Base-by-base conservation (phyloP, 2,329 filamentous ascomycete species). In the Ceratocystis lukuohia region DNA sequence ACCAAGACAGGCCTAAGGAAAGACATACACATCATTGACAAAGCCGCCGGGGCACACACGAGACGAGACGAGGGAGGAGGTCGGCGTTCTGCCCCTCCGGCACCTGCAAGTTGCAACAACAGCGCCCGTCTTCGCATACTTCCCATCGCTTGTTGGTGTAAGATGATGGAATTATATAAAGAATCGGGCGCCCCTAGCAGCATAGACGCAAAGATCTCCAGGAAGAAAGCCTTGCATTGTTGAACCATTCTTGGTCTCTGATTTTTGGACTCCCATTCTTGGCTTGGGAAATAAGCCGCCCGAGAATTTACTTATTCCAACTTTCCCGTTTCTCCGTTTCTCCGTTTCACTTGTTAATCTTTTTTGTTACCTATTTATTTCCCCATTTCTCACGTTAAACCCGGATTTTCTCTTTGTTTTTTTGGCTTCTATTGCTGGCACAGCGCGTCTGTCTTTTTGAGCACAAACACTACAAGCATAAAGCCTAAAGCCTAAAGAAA, bases 391-490 rank as follows among this genome's bases (percentile, higher is more conserved):
- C 20, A 48, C 12, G 20, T 5, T 8, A 22, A 22, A n/a, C 46
- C 0, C 20, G 17, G 17, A 17, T 48, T 20, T 48, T 56, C 63
- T 15, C 22, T 30, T 20, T 37, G 3, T 20, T 64, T 17, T 20
- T 15, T 20, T 28, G 1, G 3, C 62, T 12, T 44, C n/a, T 50
- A 33, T 50, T 50, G 10, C 61, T 20, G 61, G 37, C 33, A 44
- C 5, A 15, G 33, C 48, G 37, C 5, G 30, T 44, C 37, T 22
- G 30, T 10, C 22, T 12, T 33, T 57, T n/a, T 25, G 17, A 37
- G 20, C 41, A 20, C 70, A 78, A 6, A 30, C 30, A 41, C 37
- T 1, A 15, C 10, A 41, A 41, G 10, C 10, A 41, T 15, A 41
- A 41, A 41, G 12, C 10, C 37, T 41, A 12, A 41, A 41, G 12